Evolutionary conservation across 2,329 filamentous ascomycete genomes (phyloP), one percentile per base, ranked within the genome.

Genomic region (Aspergillus fischeri): DNA sequence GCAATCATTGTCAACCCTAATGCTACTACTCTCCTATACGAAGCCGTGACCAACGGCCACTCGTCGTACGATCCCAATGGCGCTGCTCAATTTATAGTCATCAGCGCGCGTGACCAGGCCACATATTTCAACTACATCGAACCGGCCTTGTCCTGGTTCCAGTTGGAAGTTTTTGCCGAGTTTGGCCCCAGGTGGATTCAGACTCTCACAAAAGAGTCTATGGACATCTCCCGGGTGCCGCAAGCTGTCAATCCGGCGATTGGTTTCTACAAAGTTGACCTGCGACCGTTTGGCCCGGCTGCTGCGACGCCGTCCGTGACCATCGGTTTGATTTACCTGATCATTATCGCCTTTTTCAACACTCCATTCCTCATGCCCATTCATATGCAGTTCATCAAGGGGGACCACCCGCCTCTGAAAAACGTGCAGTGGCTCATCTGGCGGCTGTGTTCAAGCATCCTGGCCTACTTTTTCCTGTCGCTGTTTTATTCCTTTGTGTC

Each of bases 301-400:
- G 77, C 77, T 1, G 74, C 79, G 0, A 83, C 80, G 1, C 86
- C 85, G 0, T 79, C 84, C 1, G 80, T 87, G 2, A 82, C 78
- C 1, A 85, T 88, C 53, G 85, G 85, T 0, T 71, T 88, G 28
- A 87, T 88, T 63, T 88, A 88, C 65, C 73, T 87, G 1, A 87
- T 88, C 64, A 87, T 88, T 64, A 77, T 88, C 44, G 83, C 84
- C 0, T 88, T 88, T 74, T 87, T 88, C 75, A 84, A 80, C 28
- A 87, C 85, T 69, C 77, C 80, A 0, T 88, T 88, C 73, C 84
- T 87, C 64, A 74, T 88, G 48, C 85, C 85, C 0, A 82, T 86
- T 14, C 84, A 88, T 67, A 79, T 78, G 63, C 80, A 82, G 65
- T 86, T 85, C 66, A 75, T 86, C 57, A 76, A 80, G 50, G 77